Conservation (phyloP, 2,329 filamentous ascomycete genomes). For the Neonectria ditissima region DNA sequence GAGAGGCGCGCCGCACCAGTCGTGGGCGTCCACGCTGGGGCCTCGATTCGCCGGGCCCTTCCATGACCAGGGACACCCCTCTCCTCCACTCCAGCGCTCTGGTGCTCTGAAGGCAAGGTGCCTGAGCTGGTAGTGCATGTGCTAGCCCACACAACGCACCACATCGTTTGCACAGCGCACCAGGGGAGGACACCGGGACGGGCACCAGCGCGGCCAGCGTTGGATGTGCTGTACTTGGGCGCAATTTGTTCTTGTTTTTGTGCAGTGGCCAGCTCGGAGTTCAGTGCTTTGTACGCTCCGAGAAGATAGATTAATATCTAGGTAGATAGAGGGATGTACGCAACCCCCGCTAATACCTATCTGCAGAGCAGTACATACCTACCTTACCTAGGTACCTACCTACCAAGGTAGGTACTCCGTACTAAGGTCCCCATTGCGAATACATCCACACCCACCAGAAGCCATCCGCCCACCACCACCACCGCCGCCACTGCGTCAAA, state of each 20-base stretch:
- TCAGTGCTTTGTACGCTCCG: not conserved
- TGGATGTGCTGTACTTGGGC: not conserved
- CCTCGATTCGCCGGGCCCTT: slow-evolving; percentile 35
- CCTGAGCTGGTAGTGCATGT: not conserved
- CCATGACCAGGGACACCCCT: slow-evolving; percentile 39
- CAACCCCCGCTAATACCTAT: not conserved
- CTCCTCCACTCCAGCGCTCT: slow-evolving; percentile 39
- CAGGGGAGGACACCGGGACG: slow-evolving; percentile 8
- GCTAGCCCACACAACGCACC: slow-evolving; percentile 16
- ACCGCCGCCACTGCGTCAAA: slow-evolving; percentile 20
- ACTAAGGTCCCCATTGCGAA: not conserved
- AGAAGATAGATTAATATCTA: no score
- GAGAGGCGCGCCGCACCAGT: slow-evolving; percentile 45
- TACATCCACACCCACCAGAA: slow-evolving; percentile 32
- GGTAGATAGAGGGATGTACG: not conserved
- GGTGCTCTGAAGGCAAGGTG: not conserved
- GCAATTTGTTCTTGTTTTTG: not conserved
- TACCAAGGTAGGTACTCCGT: no score
- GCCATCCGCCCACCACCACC: not conserved
- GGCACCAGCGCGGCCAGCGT: not conserved
- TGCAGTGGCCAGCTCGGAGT: not conserved
- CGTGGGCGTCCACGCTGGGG: slow-evolving; percentile 47
- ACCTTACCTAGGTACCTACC: no score
- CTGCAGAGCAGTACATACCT: not conserved
- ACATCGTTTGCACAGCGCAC: slow-evolving; percentile 20